Conservation (phyloP, 768 basidiomycete genomes). For the Termitomyces heimii region DNA sequence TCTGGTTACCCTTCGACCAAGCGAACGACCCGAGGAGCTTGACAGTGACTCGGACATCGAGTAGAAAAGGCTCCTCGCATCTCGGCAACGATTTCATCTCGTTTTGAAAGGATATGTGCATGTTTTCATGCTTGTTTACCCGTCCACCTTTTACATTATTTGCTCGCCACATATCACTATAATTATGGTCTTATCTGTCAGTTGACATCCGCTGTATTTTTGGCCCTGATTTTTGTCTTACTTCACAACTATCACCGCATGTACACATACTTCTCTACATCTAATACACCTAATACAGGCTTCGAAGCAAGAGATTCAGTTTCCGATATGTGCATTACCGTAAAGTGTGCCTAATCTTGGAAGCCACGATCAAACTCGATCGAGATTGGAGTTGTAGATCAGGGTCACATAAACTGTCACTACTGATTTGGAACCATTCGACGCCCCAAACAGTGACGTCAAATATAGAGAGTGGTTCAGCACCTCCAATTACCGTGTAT, state of each 20-base stretch:
- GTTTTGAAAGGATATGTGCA: neutral
- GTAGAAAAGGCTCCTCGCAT: conserved; percentile 14
- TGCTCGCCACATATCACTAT: neutral
- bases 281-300: neutral
- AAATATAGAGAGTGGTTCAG: conserved; percentile 1
- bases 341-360: conserved; percentile 13
- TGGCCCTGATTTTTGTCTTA: neutral
- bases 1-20: conserved; percentile 37
- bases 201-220: conserved; percentile 8
- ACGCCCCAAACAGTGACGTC: conserved; percentile 11
- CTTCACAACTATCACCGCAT: conserved; percentile 1
- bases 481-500: neutral
- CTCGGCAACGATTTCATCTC: neutral
- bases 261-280: conserved; percentile 4
- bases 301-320: conserved; percentile 10
- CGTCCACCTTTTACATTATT: neutral
- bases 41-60: conserved; percentile 36
- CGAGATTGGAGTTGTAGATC: conserved; percentile 19
- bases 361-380: conserved; percentile 11
- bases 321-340: conserved; percentile 1
- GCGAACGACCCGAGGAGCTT: conserved; percentile 26
- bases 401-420: conserved; percentile 10
- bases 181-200: neutral
- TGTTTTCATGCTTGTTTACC: neutral
- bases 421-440: conserved; percentile 6